Percentiles rank a stretch among this genome's conserved stretches.
phyloP scores from a whole-genome alignment of 352 stramenopile genomes.

The Achlya hypogyna region DNA sequence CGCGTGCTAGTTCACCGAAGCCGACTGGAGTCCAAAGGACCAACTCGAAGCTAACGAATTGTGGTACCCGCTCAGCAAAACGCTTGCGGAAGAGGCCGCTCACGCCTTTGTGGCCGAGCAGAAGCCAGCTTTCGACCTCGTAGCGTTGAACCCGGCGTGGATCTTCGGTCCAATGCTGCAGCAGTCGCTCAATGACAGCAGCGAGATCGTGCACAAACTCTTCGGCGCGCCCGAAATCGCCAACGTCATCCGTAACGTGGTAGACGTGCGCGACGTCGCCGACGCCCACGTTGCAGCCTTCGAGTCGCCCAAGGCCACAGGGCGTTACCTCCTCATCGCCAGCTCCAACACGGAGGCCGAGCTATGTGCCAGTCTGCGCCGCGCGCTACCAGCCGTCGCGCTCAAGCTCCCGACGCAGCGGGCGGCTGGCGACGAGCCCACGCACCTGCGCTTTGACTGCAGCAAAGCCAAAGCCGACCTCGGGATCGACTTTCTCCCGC shows the following conservation, averaged over 20 bases:
- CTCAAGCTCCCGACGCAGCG: neutral
- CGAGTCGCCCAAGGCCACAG: neutral
- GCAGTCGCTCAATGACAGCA: constrained; percentile 23
- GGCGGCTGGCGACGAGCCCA: neutral
- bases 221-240: neutral
- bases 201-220: constrained; percentile 21
- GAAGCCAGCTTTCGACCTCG: constrained; percentile 15
- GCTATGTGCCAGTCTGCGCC: neutral
- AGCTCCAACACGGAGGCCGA: neutral
- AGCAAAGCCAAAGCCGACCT: neutral
- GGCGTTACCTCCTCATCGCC: constrained; percentile 7
- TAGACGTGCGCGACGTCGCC: constrained; percentile 24
- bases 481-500: neutral
- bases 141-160: constrained; percentile 25
- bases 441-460: neutral
- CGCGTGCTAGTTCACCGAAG: constrained; percentile 24
- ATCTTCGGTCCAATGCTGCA: constrained; percentile 29
- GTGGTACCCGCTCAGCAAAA: constrained; percentile 28
- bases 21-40: constrained; percentile 24
- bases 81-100: constrained; percentile 24
- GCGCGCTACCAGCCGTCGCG: neutral
- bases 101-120: constrained; percentile 23
- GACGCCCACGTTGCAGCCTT: constrained; percentile 24
- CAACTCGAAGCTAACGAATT: constrained; percentile 5
- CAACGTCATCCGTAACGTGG: neutral